Conservation (phyloP, 352 stramenopile genomes). For the Thraustotheca clavata region DNA sequence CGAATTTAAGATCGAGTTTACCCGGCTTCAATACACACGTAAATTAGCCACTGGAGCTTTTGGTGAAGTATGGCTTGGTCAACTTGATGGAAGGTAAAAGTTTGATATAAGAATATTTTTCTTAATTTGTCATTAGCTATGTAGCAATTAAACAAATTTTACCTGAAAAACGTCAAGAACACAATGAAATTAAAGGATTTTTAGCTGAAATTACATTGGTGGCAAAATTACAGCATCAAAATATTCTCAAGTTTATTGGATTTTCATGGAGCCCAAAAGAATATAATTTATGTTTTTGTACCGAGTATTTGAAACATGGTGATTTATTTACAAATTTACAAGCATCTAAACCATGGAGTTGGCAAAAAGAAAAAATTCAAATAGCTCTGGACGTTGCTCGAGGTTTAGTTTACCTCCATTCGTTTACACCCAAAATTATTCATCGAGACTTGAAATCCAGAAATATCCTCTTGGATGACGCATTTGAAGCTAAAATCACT, state of each 20-base stretch:
- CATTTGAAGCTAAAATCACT: conserved; percentile 20
- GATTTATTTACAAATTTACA: conserved; percentile 61
- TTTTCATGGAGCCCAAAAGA: conserved; percentile 55
- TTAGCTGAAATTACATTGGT: conserved; percentile 63
- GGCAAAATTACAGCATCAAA: conserved; percentile 48
- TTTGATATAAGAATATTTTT: background rate
- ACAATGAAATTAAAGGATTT: conserved; percentile 81
- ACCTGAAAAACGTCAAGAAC: conserved; percentile 71
- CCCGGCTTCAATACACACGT: conserved; percentile 72
- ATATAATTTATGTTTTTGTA: conserved; percentile 69
- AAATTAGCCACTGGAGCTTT: conserved; percentile 81
- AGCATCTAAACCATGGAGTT: conserved; percentile 51
- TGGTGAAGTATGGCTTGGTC: conserved; percentile 75
- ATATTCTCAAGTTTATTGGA: conserved; percentile 75
- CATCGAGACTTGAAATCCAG: conserved; percentile 21
- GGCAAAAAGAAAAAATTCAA: conserved; percentile 7
- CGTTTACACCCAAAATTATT: conserved; percentile 20
- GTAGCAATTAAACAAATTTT: conserved; percentile 78
- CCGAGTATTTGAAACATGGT: conserved; percentile 74
- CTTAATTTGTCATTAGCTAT: background rate
- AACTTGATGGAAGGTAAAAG: conserved; percentile 35
- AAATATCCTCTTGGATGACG: conserved; percentile 21
- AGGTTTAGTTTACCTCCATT: conserved; percentile 22
- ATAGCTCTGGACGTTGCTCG: conserved; percentile 13
- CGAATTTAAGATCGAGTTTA: conserved; percentile 60